Evolutionary conservation across 768 basidiomycete genomes (phyloP), one percentile per base, ranked within the genome.

Genomic region (Kondoa subrosea): DNA sequence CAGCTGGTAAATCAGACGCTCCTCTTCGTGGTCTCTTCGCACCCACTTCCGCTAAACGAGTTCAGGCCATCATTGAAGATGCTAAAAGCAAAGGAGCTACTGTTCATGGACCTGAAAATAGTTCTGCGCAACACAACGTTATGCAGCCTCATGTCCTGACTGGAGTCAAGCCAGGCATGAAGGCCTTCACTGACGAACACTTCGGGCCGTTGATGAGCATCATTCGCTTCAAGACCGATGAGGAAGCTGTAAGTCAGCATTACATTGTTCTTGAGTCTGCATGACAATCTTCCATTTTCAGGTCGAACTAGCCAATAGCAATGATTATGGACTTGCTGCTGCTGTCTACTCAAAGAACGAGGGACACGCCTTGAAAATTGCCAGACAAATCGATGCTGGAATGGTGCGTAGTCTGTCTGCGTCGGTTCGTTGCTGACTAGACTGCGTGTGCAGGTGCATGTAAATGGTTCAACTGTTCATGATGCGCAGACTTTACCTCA

Each of bases 401-500:
- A 71, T 74, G 58, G 75, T 72, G n/a, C n/a, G n/a, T n/a, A n/a
- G n/a, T n/a, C n/a, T n/a, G n/a, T n/a, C n/a, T n/a, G n/a, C n/a
- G n/a, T n/a, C n/a, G n/a, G n/a, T n/a, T n/a, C n/a, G n/a, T n/a
- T n/a, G n/a, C n/a, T n/a, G n/a, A n/a, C n/a, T n/a, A n/a, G n/a
- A n/a, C n/a, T n/a, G n/a, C n/a, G n/a, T n/a, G n/a, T n/a, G n/a
- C n/a, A n/a, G n/a, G n/a, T n/a, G 1, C 69, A 71, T 69, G 66
- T 72, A 32, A 72, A 73, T 60, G 68, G 67, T 62, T 61, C 64
- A 70, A 77, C 76, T 0, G 71, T 77, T 4, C 71, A 72, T 40
- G 77, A 77, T 68, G 66, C 72, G n/a, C 72, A 74, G n/a, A 67
- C 67, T 58, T 66, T 78, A 63, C 76, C 76, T 16, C 75, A 75